These are phyloP conservation scores for Wickerhamiella siamensis DNA, from an alignment of 805 yeast genomes.

Conservation along the genomic window DNA sequence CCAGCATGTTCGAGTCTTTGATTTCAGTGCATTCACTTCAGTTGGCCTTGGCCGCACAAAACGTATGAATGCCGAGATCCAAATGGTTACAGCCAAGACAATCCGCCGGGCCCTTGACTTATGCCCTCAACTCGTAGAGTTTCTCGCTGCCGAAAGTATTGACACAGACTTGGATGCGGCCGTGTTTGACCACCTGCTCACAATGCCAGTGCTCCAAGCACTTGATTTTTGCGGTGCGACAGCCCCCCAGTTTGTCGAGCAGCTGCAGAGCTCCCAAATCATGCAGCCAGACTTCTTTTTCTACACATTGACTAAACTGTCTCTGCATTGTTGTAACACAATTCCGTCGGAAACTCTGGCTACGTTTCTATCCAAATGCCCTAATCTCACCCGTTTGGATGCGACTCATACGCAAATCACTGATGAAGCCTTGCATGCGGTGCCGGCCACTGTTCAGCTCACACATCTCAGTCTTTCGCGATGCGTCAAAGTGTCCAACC, in stretches of 20 bases:
- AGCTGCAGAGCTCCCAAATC: slow-evolving; percentile 32
- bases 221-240: slow-evolving; percentile 85
- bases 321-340: slow-evolving; percentile 82
- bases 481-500: slow-evolving; percentile 55
- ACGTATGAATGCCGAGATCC: slow-evolving; percentile 79
- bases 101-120: slow-evolving; percentile 45
- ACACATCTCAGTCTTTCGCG: slow-evolving; percentile 61
- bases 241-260: slow-evolving; percentile 43
- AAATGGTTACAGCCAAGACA: slow-evolving; percentile 71
- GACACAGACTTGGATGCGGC: slow-evolving; percentile 60
- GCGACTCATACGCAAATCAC: slow-evolving; percentile 68
- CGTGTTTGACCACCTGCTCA: slow-evolving; percentile 44
- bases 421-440: slow-evolving; percentile 39
- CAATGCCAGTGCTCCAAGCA: slow-evolving; percentile 44
- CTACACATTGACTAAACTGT: slow-evolving; percentile 33
- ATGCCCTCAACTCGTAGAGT: slow-evolving; percentile 57
- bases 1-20: slow-evolving; percentile 53
- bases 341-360: slow-evolving; percentile 43
- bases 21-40: slow-evolving; percentile 78
- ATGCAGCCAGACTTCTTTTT: slow-evolving; percentile 14
- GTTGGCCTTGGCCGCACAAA: slow-evolving; percentile 83
- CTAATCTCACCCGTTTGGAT: slow-evolving; percentile 52
- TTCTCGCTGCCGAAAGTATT: slow-evolving; percentile 71
- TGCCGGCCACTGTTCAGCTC: slow-evolving; percentile 44
- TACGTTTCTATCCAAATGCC: slow-evolving; percentile 42